A percentile compares a stretch with the other conserved stretches of the same genome.
Evolutionary conservation across 23 red algal genomes (phyloP).

Genomic region (Chondrus crispus): DNA sequence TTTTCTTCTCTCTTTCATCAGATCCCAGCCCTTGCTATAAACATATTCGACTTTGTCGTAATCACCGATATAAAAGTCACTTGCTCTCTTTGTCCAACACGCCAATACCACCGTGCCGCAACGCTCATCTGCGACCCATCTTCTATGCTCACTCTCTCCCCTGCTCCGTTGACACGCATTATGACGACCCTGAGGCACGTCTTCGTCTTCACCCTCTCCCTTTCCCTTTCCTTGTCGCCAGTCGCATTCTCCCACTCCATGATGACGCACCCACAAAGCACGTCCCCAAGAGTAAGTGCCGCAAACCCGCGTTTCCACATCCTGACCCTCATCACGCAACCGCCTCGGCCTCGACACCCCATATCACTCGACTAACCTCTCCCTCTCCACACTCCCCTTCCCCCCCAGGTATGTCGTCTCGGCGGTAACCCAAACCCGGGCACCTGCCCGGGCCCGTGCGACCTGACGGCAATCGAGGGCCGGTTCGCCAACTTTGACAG

Average conservation of each 20-base stretch:
- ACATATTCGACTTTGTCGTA: too few relatives aligned
- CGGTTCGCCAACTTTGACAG: constrained; percentile 32
- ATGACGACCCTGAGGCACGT: background rate
- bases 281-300: constrained; percentile 25
- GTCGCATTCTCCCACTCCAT: constrained; percentile 16
- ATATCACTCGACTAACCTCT: too few relatives aligned
- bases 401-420: constrained; percentile 20
- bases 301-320: too few relatives aligned
- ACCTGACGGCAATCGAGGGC: constrained; percentile 23
- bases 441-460: constrained; percentile 31
- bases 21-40: too few relatives aligned
- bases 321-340: too few relatives aligned
- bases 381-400: background rate
- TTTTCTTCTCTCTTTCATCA: too few relatives aligned
- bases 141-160: background rate
- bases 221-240: background rate
- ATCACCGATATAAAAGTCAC: too few relatives aligned
- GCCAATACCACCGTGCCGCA: too few relatives aligned
- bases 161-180: background rate
- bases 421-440: constrained; percentile 33
- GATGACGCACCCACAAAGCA: constrained; percentile 45
- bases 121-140: too few relatives aligned
- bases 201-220: background rate
- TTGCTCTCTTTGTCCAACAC: too few relatives aligned
- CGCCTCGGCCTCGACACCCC: too few relatives aligned